Percentiles rank a stretch among this genome's conserved stretches.
These are phyloP conservation scores for Urtica urens DNA, from an alignment of 306 rosid species.

Conservation along the genomic window DNA sequence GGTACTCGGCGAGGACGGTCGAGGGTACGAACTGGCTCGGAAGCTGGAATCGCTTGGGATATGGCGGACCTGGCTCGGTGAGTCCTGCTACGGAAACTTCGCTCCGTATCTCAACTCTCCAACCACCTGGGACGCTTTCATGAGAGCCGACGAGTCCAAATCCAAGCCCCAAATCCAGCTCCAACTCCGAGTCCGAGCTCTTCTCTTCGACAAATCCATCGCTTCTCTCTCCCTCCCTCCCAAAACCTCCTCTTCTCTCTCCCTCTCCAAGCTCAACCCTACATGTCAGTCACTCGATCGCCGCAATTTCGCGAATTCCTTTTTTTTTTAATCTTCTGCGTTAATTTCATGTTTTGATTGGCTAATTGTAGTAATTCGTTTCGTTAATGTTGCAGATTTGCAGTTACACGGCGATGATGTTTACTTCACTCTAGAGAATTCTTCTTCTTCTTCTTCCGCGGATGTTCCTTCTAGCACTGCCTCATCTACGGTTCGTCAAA, in stretches of 20 bases:
- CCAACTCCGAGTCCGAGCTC: conserved; percentile 86
- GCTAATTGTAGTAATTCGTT: neutral
- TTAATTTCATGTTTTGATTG: neutral
- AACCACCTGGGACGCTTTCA: conserved; percentile 23
- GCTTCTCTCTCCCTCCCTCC: conserved; percentile 51
- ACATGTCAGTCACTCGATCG: conserved; percentile 27
- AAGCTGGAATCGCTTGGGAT: conserved; percentile 58
- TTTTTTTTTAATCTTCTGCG: no score
- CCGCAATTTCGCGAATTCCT: no score
- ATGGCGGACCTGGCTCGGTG: conserved; percentile 85
- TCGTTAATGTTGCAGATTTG: conserved; percentile 36
- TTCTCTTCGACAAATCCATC: conserved; percentile 81
- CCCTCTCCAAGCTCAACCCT: conserved; percentile 52
- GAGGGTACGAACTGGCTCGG: conserved; percentile 73
- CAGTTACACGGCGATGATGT: conserved; percentile 74
- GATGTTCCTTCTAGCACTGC: conserved; percentile 24
- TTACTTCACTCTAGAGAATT: conserved; percentile 58
- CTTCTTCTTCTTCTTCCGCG: conserved; percentile 22
- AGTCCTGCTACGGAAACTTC: conserved; percentile 47
- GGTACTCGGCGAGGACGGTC: conserved; percentile 76
- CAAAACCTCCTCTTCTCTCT: conserved; percentile 21
- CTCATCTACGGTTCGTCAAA: conserved; percentile 45
- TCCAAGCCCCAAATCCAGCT: conserved; percentile 65
- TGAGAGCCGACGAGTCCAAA: conserved; percentile 50
- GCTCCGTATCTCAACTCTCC: conserved; percentile 52